Base-by-base conservation (phyloP, 345 rosid species). In the Brassica juncea region DNA sequence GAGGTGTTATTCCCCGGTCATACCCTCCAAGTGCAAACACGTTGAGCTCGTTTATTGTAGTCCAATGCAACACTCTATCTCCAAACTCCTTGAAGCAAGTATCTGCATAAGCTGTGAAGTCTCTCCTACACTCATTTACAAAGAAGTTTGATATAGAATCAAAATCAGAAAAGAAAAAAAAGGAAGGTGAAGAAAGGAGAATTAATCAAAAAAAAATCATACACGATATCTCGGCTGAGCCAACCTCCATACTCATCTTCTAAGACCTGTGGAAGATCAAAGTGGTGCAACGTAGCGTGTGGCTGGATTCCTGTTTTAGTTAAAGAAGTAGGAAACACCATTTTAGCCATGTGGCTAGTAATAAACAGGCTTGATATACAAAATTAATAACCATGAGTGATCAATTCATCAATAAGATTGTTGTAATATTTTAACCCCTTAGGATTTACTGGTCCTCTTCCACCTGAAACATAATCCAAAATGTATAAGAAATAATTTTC, bases 11-110 rank as follows among this genome's bases (percentile, higher is more conserved):
- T 6, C 98, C 98, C 0, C 75, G 81, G 81, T 94, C 98, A 73
- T 89, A 94, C 19, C 98, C 98, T 71, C 92, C 97, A 25, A 92
- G 73, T 5, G 94, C 4, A 69, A 92, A 85, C 16, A 94, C 88
- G 23, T 94, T 91, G 2, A 86, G 87, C 83, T 94, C 97, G 54
- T 90, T 94, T 84, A 94, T 85, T 21, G 92, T 92, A 30, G 86
- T 87, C 98, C 98, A 94, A 21, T 89, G 87, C 85, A 82, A 86
- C 66, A 94, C 98, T 32, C 97, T 87, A 73, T 94, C 98, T 6
- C 98, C 98, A 66, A 92, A 94, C 69, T 81, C 86, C 84, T 86
- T 77, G 76, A 94, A 94, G 68, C 47, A 76, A 58, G 68, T 68
- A 15, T 68, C 23, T 58, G 79, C 79, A 68, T 76, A 76, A 15